Conservation (phyloP, 2,329 filamentous ascomycete genomes). For the Akanthomyces lecanii region DNA sequence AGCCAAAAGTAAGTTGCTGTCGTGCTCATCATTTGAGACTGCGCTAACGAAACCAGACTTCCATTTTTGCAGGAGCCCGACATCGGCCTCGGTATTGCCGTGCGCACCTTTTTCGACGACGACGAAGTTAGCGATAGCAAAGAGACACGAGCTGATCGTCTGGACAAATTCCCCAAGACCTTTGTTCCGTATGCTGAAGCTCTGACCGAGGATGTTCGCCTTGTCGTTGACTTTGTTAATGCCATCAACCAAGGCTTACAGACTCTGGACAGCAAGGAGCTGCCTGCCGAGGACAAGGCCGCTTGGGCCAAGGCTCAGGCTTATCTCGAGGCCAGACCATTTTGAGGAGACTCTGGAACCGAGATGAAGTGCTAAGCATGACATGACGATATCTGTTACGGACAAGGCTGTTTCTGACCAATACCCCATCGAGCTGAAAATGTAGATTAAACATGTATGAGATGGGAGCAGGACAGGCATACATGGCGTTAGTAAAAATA, state of each 20-base stretch:
- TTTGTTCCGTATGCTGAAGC: slow-evolving; percentile 57
- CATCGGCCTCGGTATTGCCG: slow-evolving; percentile 71
- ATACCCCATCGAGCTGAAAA: slow-evolving; percentile 11
- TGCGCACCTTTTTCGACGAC: slow-evolving; percentile 76
- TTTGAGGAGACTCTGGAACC: slow-evolving; percentile 24
- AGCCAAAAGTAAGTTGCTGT: slow-evolving; percentile 59
- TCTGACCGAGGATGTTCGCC: slow-evolving; percentile 56
- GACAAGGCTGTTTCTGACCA: slow-evolving; percentile 1
- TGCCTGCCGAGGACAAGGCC: slow-evolving; percentile 43
- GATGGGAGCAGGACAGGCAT: slow-evolving; percentile 7
- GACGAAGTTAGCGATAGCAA: slow-evolving; percentile 55
- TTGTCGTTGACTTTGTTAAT: slow-evolving; percentile 54
- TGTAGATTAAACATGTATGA: slow-evolving; percentile 6
- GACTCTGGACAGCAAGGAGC: slow-evolving; percentile 44
- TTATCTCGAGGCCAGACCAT: slow-evolving; percentile 46
- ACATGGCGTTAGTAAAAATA: slow-evolving; percentile 13
- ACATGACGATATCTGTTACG: slow-evolving; percentile 12
- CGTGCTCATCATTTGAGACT: slow-evolving; percentile 15
- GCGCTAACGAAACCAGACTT: slow-evolving; percentile 39
- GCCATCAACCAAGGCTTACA: slow-evolving; percentile 56
- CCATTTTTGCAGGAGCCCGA: slow-evolving; percentile 68
- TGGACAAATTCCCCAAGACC: slow-evolving; percentile 46
- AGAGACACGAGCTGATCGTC: slow-evolving; percentile 41
- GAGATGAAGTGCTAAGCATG: not conserved
- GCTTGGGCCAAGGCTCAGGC: slow-evolving; percentile 53